These are phyloP conservation scores for Dryadomyces quercivorus DNA, from an alignment of 2,329 filamentous ascomycete species.

Conservation along the genomic window DNA sequence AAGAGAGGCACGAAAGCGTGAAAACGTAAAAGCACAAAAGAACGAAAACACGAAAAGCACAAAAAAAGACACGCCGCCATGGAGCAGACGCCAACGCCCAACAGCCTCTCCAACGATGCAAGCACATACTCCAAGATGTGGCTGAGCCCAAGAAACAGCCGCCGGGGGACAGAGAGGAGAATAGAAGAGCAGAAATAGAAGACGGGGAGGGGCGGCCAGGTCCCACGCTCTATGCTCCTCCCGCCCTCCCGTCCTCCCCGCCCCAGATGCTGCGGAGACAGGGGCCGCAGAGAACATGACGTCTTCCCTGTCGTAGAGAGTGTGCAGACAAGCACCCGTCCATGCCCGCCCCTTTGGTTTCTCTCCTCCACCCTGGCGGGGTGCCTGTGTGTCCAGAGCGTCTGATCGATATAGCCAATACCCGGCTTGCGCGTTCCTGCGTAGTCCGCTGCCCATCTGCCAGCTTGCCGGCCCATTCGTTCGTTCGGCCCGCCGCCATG, in stretches of 20 bases:
- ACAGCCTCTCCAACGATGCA: not conserved
- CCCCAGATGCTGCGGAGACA: not conserved
- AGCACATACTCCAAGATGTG: not conserved
- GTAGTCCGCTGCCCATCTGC: no score
- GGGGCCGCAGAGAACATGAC: not conserved
- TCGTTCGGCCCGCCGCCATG: not conserved
- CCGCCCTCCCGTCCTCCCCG: not conserved
- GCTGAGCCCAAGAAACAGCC: not conserved
- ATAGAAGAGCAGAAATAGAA: not conserved
- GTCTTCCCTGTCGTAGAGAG: not conserved
- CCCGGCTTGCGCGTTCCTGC: not conserved
- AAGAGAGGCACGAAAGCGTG: not conserved
- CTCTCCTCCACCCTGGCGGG: not conserved
- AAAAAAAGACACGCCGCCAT: not conserved
- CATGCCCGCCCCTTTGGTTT: not conserved
- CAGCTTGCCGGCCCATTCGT: not conserved
- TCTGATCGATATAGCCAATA: no score
- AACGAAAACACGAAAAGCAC: not conserved
- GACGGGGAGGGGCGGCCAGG: not conserved
- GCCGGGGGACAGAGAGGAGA: not conserved
- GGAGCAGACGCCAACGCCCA: slow-evolving; percentile 1
- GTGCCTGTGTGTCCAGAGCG: not conserved
- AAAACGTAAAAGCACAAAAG: not conserved
- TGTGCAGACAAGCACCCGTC: not conserved
- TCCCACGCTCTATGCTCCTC: not conserved